Base-by-base conservation (phyloP, 1,284 basidiomycete genomes). In the Trichosporon sp. region DNA sequence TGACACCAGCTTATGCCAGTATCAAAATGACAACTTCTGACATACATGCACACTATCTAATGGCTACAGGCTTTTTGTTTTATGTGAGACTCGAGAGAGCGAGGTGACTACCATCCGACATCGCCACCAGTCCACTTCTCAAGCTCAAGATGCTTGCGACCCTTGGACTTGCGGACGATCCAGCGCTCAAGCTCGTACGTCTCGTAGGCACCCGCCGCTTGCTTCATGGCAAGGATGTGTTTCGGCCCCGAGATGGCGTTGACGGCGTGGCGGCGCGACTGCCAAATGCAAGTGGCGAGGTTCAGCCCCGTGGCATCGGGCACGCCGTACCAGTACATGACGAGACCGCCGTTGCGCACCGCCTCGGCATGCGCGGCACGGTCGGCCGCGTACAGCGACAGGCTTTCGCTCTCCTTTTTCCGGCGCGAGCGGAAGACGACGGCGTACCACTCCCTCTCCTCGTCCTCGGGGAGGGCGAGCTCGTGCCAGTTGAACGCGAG, bases 221-320 rank as follows among this genome's bases (percentile, higher is more conserved):
- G 88, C 74, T 86, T 88, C 90, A 94, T 93, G 4, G 94, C 94
- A 54, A 87, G 87, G 68, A 91, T 87, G 78, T 96, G 94, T 76
- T 91, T 88, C 12, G 92, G 92, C 4, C 90, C 88, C 1, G 89
- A 88, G 76, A 90, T 93, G 0, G 94, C 94, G 6, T 89, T 89
- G 43, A 90, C 84, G 0, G 94, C 94, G 75, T 93, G 91, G 74
- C 88, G 87, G 4, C 93, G 89, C 74, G 72, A 74, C 74, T 93
- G 91, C 94, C 94, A 97, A 66, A 96, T 91, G 85, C 94, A 96
- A n/a, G 94, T 96, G 2, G 94, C 93, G 67, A 96, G 89, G 81
- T 96, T 96, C 83, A 92, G 86, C 0, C 93, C 91, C 0, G 90
- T 91, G 21, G 85, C 78, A 64, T 93, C 87, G 1, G 94, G 94